phyloP scores from a whole-genome alignment of 345 rosid genomes.

The Populus nigra region DNA sequence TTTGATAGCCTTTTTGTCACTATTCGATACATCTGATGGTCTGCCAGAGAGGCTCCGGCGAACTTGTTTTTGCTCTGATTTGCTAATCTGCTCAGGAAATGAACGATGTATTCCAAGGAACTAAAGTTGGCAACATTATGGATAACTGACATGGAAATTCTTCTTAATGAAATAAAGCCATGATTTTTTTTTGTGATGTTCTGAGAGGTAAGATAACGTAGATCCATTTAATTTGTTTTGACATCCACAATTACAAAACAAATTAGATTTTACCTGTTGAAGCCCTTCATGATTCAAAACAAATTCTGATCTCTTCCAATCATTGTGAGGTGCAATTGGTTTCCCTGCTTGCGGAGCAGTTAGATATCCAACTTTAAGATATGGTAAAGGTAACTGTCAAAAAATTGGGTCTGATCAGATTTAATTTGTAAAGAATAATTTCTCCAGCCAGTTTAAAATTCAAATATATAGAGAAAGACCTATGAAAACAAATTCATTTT shows the following conservation, averaged over 20 bases:
- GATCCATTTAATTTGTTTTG: neutral
- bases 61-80: constrained; percentile 56
- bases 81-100: constrained; percentile 42
- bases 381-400: constrained; percentile 82
- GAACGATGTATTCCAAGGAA: neutral
- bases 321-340: constrained; percentile 79
- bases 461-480: neutral
- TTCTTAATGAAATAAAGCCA: neutral
- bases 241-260: neutral
- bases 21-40: constrained; percentile 35
- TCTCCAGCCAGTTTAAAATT: neutral
- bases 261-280: constrained; percentile 54
- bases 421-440: neutral
- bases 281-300: constrained; percentile 82
- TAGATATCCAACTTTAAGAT: constrained; percentile 79
- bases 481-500: neutral
- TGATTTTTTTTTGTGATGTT: too few species aligned
- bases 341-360: constrained; percentile 77
- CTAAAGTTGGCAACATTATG: neutral
- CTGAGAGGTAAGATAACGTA: neutral
- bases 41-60: constrained; percentile 57
- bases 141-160: neutral
- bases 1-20: constrained; percentile 57
- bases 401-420: constrained; percentile 15
- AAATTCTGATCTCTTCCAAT: constrained; percentile 80